These are phyloP conservation scores for Penstemon newberryi DNA, from an alignment of 257 asterid genomes.

Conservation along the genomic window DNA sequence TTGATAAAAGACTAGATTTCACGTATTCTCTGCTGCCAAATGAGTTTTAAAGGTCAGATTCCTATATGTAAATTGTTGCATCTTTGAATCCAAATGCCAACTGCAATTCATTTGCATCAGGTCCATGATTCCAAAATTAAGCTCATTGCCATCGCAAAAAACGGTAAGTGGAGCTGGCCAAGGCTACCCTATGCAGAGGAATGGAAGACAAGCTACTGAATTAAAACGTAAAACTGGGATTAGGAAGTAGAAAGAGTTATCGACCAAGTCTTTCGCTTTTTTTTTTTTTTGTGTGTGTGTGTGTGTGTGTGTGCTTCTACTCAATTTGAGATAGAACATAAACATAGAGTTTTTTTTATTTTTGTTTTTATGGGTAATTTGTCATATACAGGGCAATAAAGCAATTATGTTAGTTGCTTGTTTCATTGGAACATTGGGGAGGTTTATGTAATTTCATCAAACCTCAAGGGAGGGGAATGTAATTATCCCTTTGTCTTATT, in stretches of 20 bases:
- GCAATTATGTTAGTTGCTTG: slow-evolving; percentile 60
- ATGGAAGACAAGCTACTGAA: slow-evolving; percentile 55
- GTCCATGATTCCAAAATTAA: slow-evolving; percentile 56
- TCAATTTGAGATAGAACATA: slow-evolving; percentile 18
- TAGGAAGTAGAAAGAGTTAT: slow-evolving; percentile 50
- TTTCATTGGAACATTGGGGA: background rate
- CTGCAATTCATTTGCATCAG: slow-evolving; percentile 36
- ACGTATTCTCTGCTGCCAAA: too few species aligned
- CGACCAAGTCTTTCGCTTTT: background rate
- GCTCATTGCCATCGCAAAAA: slow-evolving; percentile 69
- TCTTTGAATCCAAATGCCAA: background rate
- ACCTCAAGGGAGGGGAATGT: too few species aligned
- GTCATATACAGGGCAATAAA: slow-evolving; percentile 32
- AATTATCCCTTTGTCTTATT: background rate
- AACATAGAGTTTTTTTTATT: slow-evolving; percentile 18
- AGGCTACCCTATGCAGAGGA: slow-evolving; percentile 47
- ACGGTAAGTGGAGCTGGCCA: slow-evolving; percentile 31
- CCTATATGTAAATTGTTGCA: too few species aligned
- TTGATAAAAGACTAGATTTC: too few species aligned
- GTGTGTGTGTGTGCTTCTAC: too few species aligned
- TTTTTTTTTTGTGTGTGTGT: too few species aligned
- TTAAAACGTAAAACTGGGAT: slow-evolving; percentile 60
- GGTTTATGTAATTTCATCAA: too few species aligned
- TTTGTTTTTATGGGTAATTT: slow-evolving; percentile 11
- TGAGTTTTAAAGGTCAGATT: too few species aligned